phyloP scores from a whole-genome alignment of 805 yeast species.

The Lipomyces orientalis region DNA sequence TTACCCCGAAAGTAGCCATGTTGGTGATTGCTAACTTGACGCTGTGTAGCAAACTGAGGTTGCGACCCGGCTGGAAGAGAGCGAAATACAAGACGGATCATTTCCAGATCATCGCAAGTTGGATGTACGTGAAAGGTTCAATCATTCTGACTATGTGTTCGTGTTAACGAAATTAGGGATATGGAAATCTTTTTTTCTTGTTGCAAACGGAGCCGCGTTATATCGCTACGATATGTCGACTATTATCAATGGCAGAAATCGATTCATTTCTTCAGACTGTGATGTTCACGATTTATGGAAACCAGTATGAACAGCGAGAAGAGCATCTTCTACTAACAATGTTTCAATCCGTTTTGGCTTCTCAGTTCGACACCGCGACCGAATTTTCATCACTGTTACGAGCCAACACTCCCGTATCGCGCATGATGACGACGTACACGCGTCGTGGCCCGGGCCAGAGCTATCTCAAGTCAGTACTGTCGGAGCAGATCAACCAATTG shows the following conservation, averaged over 20 bases:
- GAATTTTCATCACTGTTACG: conserved; percentile 47
- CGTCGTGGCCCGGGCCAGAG: conserved; percentile 50
- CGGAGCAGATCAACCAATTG: conserved; percentile 41
- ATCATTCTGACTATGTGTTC: not conserved
- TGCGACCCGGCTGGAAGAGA: conserved; percentile 43
- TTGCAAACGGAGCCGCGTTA: conserved; percentile 49
- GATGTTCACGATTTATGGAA: conserved; percentile 51
- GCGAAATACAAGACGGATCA: conserved; percentile 35
- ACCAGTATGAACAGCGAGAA: conserved; percentile 51
- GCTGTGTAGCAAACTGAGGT: conserved; percentile 43
- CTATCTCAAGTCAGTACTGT: conserved; percentile 45
- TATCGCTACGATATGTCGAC: conserved; percentile 45
- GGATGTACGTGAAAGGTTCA: conserved; percentile 39
- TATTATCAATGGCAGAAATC: conserved; percentile 47
- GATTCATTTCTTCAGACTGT: conserved; percentile 49
- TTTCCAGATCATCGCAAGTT: conserved; percentile 44
- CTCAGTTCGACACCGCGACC: conserved; percentile 46
- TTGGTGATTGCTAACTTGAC: conserved; percentile 11
- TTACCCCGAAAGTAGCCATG: not conserved
- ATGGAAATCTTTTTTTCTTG: conserved; percentile 47
- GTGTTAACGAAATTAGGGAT: conserved; percentile 9
- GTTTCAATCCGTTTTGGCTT: conserved; percentile 48
- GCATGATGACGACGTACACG: conserved; percentile 50
- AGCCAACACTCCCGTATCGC: conserved; percentile 50
- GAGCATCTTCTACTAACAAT: conserved; percentile 48